Evolutionary conservation across 2,329 filamentous ascomycete genomes (phyloP).

Genomic region (Myriangium duriaei): DNA sequence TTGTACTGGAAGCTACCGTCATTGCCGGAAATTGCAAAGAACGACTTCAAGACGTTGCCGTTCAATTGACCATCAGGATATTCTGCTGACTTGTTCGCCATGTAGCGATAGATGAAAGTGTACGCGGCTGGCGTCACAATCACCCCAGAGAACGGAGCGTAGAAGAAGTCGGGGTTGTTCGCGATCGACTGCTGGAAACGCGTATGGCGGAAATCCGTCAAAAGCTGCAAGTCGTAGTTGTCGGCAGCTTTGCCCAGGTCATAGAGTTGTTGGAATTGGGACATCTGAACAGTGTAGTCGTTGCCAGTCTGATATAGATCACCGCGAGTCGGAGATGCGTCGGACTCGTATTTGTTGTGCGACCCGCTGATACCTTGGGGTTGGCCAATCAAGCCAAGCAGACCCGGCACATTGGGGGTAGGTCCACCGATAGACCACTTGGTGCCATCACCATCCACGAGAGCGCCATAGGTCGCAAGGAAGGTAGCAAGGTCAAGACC

Average conservation of each 20-base stretch:
- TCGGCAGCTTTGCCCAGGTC: slow-evolving; percentile 12
- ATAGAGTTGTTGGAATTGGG: slow-evolving; percentile 21
- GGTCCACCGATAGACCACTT: slow-evolving; percentile 21
- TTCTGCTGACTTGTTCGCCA: slow-evolving; percentile 28
- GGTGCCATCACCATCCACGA: slow-evolving; percentile 20
- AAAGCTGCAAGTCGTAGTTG: slow-evolving; percentile 22
- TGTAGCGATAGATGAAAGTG: slow-evolving; percentile 26
- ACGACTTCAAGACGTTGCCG: slow-evolving; percentile 27
- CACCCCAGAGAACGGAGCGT: slow-evolving; percentile 13
- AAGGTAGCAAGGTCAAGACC: slow-evolving; percentile 22
- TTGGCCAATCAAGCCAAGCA: slow-evolving; percentile 14
- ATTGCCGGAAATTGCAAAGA: slow-evolving; percentile 26
- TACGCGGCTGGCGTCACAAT: slow-evolving; percentile 17
- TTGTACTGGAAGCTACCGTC: slow-evolving; percentile 22
- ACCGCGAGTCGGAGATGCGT: slow-evolving; percentile 21
- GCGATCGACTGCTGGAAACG: slow-evolving; percentile 20
- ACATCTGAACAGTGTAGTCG: slow-evolving; percentile 16
- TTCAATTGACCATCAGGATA: slow-evolving; percentile 26
- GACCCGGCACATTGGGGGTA: slow-evolving; percentile 10
- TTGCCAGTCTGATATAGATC: slow-evolving; percentile 21
- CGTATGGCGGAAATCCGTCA: slow-evolving; percentile 18
- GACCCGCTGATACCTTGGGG: slow-evolving; percentile 17
- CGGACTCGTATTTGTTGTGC: slow-evolving; percentile 26
- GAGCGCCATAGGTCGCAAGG: slow-evolving; percentile 22
- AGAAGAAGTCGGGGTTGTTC: slow-evolving; percentile 20